Percentiles rank a stretch among this genome's conserved stretches.
phyloP scores from a whole-genome alignment of 2,329 filamentous ascomycete species.

The Albifimbria verrucaria region DNA sequence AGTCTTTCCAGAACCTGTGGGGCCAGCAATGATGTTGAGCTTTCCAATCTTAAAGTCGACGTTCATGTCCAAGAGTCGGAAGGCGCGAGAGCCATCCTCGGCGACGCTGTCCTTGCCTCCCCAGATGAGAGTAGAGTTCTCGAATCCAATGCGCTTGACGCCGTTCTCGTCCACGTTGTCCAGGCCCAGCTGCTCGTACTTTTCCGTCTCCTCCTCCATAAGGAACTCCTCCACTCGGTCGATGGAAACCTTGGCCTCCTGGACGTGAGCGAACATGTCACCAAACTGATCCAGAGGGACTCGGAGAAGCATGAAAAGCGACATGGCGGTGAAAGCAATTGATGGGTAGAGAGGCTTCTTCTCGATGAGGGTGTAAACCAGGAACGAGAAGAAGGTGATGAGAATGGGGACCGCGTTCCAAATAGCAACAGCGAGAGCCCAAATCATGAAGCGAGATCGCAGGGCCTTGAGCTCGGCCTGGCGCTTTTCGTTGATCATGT shows the following conservation, averaged over 20 bases:
- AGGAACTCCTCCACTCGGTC: slow-evolving; percentile 95
- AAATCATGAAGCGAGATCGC: slow-evolving; percentile 81
- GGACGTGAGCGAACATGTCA: slow-evolving; percentile 97
- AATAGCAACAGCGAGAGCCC: slow-evolving; percentile 86
- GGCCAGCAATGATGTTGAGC: slow-evolving; percentile 88
- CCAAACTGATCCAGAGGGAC: slow-evolving; percentile 93
- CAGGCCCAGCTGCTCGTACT: slow-evolving; percentile 78
- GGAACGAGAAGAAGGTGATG: slow-evolving; percentile 95
- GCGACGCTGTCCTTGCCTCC: slow-evolving; percentile 63
- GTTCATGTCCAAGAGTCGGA: slow-evolving; percentile 79
- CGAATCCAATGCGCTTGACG: slow-evolving; percentile 76
- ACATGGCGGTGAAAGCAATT: slow-evolving; percentile 92
- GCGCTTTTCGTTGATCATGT: slow-evolving; percentile 86
- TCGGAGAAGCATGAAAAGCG: slow-evolving; percentile 88
- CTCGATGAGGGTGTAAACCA: slow-evolving; percentile 88
- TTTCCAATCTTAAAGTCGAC: slow-evolving; percentile 80
- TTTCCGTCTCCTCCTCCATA: slow-evolving; percentile 90
- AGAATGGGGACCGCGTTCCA: slow-evolving; percentile 96
- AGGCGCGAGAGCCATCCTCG: slow-evolving; percentile 67
- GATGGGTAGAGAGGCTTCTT: slow-evolving; percentile 87
- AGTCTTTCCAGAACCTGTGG: slow-evolving; percentile 93
- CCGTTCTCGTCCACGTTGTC: slow-evolving; percentile 67
- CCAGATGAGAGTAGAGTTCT: slow-evolving; percentile 85
- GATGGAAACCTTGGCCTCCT: slow-evolving; percentile 94
- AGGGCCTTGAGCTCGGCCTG: slow-evolving; percentile 73